A percentile compares a stretch with the other conserved stretches of the same genome.
phyloP scores from a whole-genome alignment of 2,329 filamentous ascomycete genomes.

The Penicillium sp. region DNA sequence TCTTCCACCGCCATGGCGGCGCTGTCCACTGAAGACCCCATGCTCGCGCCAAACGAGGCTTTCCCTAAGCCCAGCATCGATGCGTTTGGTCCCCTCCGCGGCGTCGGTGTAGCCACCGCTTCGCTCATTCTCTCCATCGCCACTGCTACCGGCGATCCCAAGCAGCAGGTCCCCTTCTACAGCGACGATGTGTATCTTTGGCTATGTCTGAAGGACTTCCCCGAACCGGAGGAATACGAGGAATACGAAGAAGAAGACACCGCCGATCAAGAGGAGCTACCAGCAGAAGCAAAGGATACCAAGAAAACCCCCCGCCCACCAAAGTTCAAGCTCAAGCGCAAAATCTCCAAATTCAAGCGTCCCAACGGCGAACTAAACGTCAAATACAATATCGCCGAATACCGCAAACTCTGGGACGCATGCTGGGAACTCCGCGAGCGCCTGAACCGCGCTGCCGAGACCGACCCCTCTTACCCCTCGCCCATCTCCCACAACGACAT shows the following conservation, averaged over 20 bases:
- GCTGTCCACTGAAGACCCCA: slow-evolving; percentile 21
- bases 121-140: slow-evolving; percentile 49
- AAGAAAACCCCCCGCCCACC: neutral
- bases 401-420: slow-evolving; percentile 42
- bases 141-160: slow-evolving; percentile 15
- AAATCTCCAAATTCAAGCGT: slow-evolving; percentile 16
- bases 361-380: slow-evolving; percentile 41
- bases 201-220: slow-evolving; percentile 40
- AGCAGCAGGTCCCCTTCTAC: slow-evolving; percentile 47
- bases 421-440: slow-evolving; percentile 31
- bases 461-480: neutral
- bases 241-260: neutral
- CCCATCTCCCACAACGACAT: slow-evolving; percentile 40
- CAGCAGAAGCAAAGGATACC: neutral
- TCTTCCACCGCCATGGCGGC: slow-evolving; percentile 37
- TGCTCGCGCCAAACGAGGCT: slow-evolving; percentile 19
- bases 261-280: neutral
- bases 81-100: slow-evolving; percentile 44
- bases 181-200: slow-evolving; percentile 52
- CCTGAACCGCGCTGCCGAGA: slow-evolving; percentile 28
- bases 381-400: slow-evolving; percentile 51
- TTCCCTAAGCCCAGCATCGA: slow-evolving; percentile 45
- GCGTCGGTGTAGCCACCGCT: slow-evolving; percentile 51
- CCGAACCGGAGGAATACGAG: slow-evolving; percentile 14
- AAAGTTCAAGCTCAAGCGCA: neutral